Base-by-base conservation (phyloP, 768 basidiomycete species). In the Hygrocybe punicea region DNA sequence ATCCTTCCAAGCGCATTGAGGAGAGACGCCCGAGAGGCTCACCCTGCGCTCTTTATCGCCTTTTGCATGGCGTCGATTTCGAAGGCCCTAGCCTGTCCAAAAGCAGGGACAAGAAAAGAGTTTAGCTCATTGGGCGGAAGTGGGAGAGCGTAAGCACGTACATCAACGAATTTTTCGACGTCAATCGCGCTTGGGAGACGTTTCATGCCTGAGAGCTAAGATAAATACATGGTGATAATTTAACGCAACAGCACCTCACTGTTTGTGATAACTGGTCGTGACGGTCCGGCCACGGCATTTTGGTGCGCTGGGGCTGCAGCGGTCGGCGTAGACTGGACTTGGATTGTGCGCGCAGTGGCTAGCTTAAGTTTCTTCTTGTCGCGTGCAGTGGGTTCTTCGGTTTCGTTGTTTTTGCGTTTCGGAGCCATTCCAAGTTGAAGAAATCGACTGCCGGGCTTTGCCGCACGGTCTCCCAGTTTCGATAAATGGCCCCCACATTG, bases 21-120 rank as follows among this genome's bases (percentile, higher is more conserved):
- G 16, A 14, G 21, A 13, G 44, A 13, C 2, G 11, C 29, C 13
- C 23, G 5, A 17, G 21, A n/a, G 25, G 19, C 1, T 29, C 61
- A 85, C 93, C 86, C 81, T 36, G 92, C 87, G 34, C 77, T 78
- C 71, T 89, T 85, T 79, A 98, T 96, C 0, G 93, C 85, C 11
- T 76, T 81, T 59, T 95, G 85, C 87, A 99, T 94, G 0, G 94
- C 89, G 47, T 83, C 76, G 57, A 98, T 93, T 73, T 99, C 96
- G 66, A 92, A 92, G 6, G 85, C 81, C 57, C 94, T 81, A 14
- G 91, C 84, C 92, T 97, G 56, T n/a, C 8, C 25, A 45, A 46
- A n/a, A 6, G 21, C 51, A 55, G 59, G 39, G 61, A 56, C 4
- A 19, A 39, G 8, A 16, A 5, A 23, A n/a, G n/a, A 49, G 14